phyloP scores from a whole-genome alignment of 1,284 basidiomycete genomes.

The Leucoagaricus sp. region DNA sequence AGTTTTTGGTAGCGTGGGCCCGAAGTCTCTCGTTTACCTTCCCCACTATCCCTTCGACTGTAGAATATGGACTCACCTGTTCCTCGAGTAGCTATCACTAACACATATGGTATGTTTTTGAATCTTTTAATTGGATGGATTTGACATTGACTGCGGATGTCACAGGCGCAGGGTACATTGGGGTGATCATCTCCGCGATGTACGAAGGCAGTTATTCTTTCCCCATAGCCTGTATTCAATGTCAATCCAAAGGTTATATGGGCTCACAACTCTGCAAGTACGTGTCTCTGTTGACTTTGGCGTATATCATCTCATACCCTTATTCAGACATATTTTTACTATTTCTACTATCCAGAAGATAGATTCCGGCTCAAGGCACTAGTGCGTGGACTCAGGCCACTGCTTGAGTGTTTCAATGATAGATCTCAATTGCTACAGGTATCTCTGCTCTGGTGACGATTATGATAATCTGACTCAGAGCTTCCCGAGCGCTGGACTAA shows the following conservation, averaged over 20 bases:
- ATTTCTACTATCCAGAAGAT: constrained; percentile 19
- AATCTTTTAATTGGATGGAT: no score
- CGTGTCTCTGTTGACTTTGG: neutral
- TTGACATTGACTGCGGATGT: neutral
- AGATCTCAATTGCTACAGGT: constrained; percentile 21
- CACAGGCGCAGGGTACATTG: constrained; percentile 19
- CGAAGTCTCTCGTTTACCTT: neutral
- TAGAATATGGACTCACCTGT: neutral
- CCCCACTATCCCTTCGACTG: neutral
- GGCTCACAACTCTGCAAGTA: constrained; percentile 21
- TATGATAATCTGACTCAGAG: neutral
- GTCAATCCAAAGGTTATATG: constrained; percentile 15
- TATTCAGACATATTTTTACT: constrained; percentile 20
- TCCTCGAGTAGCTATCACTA: neutral
- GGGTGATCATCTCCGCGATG: constrained; percentile 19
- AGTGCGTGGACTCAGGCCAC: constrained; percentile 4
- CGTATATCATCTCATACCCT: neutral
- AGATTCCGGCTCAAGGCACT: constrained; percentile 11
- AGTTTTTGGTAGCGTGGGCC: neutral
- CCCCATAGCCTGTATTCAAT: neutral
- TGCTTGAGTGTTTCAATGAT: neutral
- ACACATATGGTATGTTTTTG: constrained; percentile 3
- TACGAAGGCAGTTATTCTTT: neutral
- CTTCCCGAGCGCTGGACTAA: no score
- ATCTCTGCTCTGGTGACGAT: constrained; percentile 26